Base-by-base conservation (phyloP, 805 yeast genomes). In the Saturnispora besseyi region DNA sequence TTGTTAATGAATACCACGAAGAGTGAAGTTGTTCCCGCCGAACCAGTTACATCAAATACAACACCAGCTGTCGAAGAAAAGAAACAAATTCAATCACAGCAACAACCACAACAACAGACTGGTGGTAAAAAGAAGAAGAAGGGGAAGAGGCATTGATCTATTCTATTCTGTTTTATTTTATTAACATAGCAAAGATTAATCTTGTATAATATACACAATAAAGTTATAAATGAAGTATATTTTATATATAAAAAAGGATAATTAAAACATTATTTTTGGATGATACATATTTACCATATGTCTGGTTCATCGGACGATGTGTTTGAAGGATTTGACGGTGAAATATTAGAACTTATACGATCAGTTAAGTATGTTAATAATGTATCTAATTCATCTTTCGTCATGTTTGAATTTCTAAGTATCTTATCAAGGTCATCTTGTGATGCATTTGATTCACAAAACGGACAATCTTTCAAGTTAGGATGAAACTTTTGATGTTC, bases 1-100 rank as follows among this genome's bases (percentile, higher is more conserved):
- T 45, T 59, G 21, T 52, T 63, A 56, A 49, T 58, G 11, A 60
- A 62, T 47, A 54, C 50, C 24, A 56, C 57, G 24, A 54, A 54
- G n/a, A 51, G 48, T 15, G 51, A 51, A 21, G 44, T 53, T 24
- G 54, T 54, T 26, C 55, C 41, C 7, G 36, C 9, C 18, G 37
- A 48, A 15, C 21, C 45, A 34, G 26, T 4, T 24, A 40, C 40
- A 9, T n/a, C n/a, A 2, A 30, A n/a, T n/a, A 18, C 46, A 13
- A 33, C 41, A 6, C 22, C 44, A 26, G 22, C 15, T 15, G 22
- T 29, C 3, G 44, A 41, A 33, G 15, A 34, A 28, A 18, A 29
- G 32, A 34, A 33, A 45, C 40, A 36, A 36, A n/a, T 12, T 7
- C 31, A 24, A 28, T 11, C 11, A 42, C 46, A 11, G 11, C 37